Conservation (phyloP, 1,284 basidiomycete genomes). For the Ceratobasidium sp. region DNA sequence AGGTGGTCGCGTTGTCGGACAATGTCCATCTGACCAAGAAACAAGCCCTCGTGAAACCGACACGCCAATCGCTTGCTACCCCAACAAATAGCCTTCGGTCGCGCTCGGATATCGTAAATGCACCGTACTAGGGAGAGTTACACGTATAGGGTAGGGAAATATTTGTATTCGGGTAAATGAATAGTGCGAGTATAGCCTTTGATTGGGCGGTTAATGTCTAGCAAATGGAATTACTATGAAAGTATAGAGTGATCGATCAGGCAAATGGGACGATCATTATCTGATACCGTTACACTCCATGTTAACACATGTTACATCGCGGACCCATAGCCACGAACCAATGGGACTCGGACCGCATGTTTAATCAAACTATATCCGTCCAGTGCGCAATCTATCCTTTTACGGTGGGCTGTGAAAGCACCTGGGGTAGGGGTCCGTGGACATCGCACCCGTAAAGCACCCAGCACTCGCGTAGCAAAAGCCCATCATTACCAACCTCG, state of each 20-base stretch:
- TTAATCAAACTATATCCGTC: constrained; percentile 30
- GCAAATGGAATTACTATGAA: not conserved
- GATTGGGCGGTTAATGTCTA: not conserved
- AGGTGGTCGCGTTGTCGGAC: constrained; percentile 94
- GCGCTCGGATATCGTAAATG: constrained; percentile 44
- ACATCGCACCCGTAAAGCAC: too few species aligned
- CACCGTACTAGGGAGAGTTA: constrained; percentile 27
- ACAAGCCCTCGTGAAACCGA: constrained; percentile 86
- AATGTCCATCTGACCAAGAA: constrained; percentile 95
- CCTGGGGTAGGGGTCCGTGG: too few species aligned
- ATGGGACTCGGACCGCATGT: not conserved
- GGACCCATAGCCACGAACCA: not conserved
- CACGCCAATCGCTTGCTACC: constrained; percentile 75
- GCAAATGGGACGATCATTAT: not conserved
- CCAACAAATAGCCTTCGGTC: constrained; percentile 49
- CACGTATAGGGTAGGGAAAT: not conserved
- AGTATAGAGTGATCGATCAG: constrained; percentile 37
- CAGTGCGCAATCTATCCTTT: constrained; percentile 26
- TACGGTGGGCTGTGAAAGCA: not conserved
- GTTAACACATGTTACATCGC: too few species aligned
- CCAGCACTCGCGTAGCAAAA: too few species aligned
- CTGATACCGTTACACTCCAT: not conserved
- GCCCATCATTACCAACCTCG: too few species aligned
- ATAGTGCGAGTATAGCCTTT: constrained; percentile 13
- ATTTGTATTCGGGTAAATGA: constrained; percentile 1